phyloP scores from a whole-genome alignment of 306 rosid genomes.

The Ceratonia siliqua region DNA sequence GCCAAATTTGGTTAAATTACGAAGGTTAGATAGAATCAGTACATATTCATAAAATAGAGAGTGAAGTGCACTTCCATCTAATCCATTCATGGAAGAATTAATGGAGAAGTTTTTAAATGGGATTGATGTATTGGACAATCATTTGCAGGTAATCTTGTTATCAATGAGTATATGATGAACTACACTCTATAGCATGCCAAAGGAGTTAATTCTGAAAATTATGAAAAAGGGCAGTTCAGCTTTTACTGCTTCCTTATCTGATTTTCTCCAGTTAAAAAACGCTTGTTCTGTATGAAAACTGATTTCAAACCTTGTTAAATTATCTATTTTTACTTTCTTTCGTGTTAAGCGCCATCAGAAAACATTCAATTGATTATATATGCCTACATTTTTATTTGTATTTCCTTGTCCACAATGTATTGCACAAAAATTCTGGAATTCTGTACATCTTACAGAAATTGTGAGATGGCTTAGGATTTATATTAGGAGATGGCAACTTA shows the following conservation, averaged over 20 bases:
- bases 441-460: no score
- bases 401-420: no score
- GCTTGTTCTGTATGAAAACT: background rate
- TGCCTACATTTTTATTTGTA: no score
- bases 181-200: no score
- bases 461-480: no score
- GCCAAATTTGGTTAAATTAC: background rate
- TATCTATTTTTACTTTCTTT: no score
- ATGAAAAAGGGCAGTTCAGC: no score
- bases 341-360: background rate
- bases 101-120: background rate
- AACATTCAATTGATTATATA: no score
- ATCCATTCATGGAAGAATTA: background rate
- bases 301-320: background rate
- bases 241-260: no score
- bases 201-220: conserved; percentile 6
- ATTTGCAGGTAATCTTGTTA: background rate
- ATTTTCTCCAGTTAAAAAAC: background rate
- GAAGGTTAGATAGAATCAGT: background rate
- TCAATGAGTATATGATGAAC: background rate
- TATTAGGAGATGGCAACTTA: no score
- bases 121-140: background rate
- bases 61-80: background rate
- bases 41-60: background rate
- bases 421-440: no score